These are phyloP conservation scores for Stenocarpella maydis DNA, from an alignment of 2,329 filamentous ascomycete genomes.

Conservation along the genomic window DNA sequence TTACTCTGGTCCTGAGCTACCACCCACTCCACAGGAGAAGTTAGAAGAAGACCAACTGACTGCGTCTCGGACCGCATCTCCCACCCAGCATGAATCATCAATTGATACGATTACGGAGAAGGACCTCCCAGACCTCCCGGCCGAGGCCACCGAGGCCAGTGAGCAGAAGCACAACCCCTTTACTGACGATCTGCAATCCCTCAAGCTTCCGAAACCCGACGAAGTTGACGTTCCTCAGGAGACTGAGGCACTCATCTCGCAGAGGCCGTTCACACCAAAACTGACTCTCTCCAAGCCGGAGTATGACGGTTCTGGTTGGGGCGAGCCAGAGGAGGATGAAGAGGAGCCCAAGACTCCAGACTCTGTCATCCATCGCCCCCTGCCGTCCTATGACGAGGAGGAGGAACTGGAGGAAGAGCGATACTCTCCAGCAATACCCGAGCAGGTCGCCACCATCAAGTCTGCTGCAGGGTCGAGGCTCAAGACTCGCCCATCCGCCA, in stretches of 20 bases:
- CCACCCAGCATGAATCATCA: constrained; percentile 42
- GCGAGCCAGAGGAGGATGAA: constrained; percentile 62
- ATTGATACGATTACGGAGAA: constrained; percentile 37
- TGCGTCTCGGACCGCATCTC: constrained; percentile 59
- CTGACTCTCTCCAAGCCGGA: constrained; percentile 62
- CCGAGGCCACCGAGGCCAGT: constrained; percentile 7
- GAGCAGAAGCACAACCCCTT: constrained; percentile 45
- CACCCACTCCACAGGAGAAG: constrained; percentile 39
- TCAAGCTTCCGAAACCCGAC: constrained; percentile 55
- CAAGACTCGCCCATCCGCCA: constrained; percentile 88
- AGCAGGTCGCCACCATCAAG: constrained; percentile 87
- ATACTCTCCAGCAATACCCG: constrained; percentile 75
- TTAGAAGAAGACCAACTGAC: constrained; percentile 56
- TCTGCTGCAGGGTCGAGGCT: constrained; percentile 80
- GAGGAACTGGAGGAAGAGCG: constrained; percentile 52
- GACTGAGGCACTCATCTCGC: constrained; percentile 47
- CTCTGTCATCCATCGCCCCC: constrained; percentile 85
- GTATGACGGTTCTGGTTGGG: constrained; percentile 71
- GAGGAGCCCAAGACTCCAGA: constrained; percentile 79
- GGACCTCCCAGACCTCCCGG: constrained; percentile 48
- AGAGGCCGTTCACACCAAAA: constrained; percentile 59
- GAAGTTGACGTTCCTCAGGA: constrained; percentile 48
- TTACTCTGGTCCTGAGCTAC: constrained; percentile 57
- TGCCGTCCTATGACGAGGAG: constrained; percentile 50
- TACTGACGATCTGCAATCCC: constrained; percentile 54